A percentile compares a stretch with the other conserved stretches of the same genome.
Conservation (phyloP, 139 green algal species). For the Ettlia oleoabundans region DNA sequence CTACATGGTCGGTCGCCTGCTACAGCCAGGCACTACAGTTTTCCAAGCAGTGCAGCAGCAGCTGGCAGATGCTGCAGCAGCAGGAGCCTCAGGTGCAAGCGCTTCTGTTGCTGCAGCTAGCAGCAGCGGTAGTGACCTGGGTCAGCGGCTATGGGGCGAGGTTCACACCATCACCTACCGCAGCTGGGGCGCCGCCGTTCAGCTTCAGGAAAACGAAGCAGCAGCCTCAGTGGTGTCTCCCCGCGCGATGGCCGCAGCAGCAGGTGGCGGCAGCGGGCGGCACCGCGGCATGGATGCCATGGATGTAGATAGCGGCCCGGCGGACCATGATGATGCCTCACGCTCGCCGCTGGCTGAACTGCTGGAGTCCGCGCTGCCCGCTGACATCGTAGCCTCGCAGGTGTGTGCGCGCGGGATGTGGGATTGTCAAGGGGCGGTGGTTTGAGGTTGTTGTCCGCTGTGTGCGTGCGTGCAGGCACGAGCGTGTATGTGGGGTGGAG, state of each 20-base stretch:
- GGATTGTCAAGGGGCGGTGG: no score
- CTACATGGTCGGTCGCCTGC: slow-evolving; percentile 49
- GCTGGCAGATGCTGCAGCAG: background rate
- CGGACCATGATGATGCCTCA: slow-evolving; percentile 7
- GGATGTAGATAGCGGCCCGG: slow-evolving; percentile 10
- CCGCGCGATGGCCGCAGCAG: background rate
- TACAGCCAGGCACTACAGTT: slow-evolving; percentile 72
- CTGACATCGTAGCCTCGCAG: slow-evolving; percentile 10
- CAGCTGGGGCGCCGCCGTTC: slow-evolving; percentile 31
- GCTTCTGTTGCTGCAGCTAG: background rate
- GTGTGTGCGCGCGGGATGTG: no score
- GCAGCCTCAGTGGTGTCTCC: slow-evolving; percentile 10
- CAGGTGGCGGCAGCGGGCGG: background rate
- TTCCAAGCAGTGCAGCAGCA: slow-evolving; percentile 76
- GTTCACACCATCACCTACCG: slow-evolving; percentile 89
- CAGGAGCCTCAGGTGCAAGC: background rate
- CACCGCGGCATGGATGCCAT: background rate
- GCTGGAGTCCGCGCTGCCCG: slow-evolving; percentile 49
- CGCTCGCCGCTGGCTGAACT: slow-evolving; percentile 60
- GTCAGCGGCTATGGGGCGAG: slow-evolving; percentile 80
- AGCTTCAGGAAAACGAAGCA: slow-evolving; percentile 27
- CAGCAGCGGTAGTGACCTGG: slow-evolving; percentile 27
- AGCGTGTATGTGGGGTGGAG: no score
- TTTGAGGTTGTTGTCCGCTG: no score
- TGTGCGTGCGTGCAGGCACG: no score